These are phyloP conservation scores for Cyphellophora europaea DNA, from an alignment of 2,329 filamentous ascomycete species.

Conservation along the genomic window DNA sequence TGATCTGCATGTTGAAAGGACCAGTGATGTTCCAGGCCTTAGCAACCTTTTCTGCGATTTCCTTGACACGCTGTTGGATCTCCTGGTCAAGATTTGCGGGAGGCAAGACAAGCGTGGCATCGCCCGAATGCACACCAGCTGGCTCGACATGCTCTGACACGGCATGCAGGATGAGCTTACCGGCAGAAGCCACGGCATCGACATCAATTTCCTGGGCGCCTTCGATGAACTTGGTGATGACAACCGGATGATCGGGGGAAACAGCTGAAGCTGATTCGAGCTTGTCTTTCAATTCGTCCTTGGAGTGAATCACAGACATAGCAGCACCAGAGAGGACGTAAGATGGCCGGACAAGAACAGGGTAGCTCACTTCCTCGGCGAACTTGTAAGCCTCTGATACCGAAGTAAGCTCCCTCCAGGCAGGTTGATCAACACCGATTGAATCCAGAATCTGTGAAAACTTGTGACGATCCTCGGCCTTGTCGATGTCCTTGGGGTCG, in stretches of 20 bases:
- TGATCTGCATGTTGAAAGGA: constrained; percentile 99
- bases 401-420: constrained; percentile 94
- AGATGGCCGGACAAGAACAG: constrained; percentile 85
- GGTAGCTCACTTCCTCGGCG: constrained; percentile 76
- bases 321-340: constrained; percentile 96
- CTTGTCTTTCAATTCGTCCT: constrained; percentile 88
- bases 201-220: constrained; percentile 94
- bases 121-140: constrained; percentile 94
- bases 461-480: constrained; percentile 95
- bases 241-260: constrained; percentile 92
- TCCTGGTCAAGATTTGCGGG: constrained; percentile 67
- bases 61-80: constrained; percentile 81
- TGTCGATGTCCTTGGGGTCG: constrained; percentile 89
- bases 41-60: constrained; percentile 91
- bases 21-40: constrained; percentile 96
- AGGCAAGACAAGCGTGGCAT: constrained; percentile 88
- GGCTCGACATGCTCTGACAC: constrained; percentile 95
- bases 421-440: constrained; percentile 92
- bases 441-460: constrained; percentile 96
- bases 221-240: constrained; percentile 98
- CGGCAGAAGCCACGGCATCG: constrained; percentile 79
- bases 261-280: constrained; percentile 82
- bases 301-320: constrained; percentile 91
- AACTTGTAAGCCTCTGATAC: constrained; percentile 81
- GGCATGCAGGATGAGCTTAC: constrained; percentile 81